Evolutionary conservation across 192 early-diverging fungal genomes (phyloP).

Genomic region (Physocladia obscura): DNA sequence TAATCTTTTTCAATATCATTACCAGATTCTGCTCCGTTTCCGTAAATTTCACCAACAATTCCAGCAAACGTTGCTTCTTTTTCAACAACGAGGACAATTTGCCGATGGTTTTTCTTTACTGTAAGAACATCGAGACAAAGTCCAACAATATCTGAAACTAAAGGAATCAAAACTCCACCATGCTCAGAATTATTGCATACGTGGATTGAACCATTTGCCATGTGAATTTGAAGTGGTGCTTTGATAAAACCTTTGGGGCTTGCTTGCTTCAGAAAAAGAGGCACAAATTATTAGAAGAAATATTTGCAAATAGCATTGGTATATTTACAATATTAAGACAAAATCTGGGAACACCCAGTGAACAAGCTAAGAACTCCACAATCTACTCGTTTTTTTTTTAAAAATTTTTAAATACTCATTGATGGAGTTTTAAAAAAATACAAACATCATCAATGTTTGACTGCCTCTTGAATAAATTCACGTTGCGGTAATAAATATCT

Average conservation of each 20-base stretch:
- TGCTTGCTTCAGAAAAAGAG: no score
- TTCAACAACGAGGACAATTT: conserved; percentile 36
- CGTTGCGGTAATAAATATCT: conserved; percentile 40
- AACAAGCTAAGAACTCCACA: conserved; percentile 40
- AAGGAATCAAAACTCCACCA: conserved; percentile 28
- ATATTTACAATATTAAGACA: conserved; percentile 31
- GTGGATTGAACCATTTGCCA: conserved; percentile 20
- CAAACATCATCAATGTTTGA: conserved; percentile 27
- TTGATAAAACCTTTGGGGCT: conserved; percentile 33
- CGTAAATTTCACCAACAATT: conserved; percentile 30
- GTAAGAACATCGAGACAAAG: neutral
- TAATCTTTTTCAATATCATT: no score
- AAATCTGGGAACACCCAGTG: conserved; percentile 28
- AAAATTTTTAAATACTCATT: neutral
- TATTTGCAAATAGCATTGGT: neutral
- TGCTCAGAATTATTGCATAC: conserved; percentile 5
- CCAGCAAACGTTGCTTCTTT: conserved; percentile 42
- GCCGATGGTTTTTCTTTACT: neutral
- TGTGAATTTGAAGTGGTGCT: conserved; percentile 17
- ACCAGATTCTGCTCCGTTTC: conserved; percentile 17
- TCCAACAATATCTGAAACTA: neutral
- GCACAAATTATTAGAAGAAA: no score
- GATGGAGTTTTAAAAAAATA: neutral
- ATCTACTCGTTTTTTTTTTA: neutral
- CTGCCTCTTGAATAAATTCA: conserved; percentile 31